These are phyloP conservation scores for Fusarium sp. DNA, from an alignment of 2,329 filamentous ascomycete genomes.

Conservation along the genomic window DNA sequence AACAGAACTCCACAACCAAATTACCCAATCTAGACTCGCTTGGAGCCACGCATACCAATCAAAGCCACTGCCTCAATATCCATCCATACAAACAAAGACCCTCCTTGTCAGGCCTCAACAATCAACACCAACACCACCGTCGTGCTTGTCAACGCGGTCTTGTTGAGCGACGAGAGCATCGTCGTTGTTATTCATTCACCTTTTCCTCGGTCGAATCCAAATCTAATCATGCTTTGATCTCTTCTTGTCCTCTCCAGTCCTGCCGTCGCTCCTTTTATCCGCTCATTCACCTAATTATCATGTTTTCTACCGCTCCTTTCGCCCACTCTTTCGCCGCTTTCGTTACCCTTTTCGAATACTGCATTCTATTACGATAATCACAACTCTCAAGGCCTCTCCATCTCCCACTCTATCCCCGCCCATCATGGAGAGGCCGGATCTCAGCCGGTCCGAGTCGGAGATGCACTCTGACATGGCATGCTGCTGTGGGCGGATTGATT, in stretches of 20 bases:
- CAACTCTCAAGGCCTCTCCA: slow-evolving; percentile 32
- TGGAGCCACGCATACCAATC: slow-evolving; percentile 34
- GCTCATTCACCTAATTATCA: slow-evolving; percentile 24
- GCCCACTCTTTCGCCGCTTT: slow-evolving; percentile 10
- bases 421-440: slow-evolving; percentile 42
- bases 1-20: slow-evolving; percentile 33
- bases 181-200: neutral
- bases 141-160: slow-evolving; percentile 30
- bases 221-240: slow-evolving; percentile 26
- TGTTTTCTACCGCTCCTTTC: slow-evolving; percentile 30
- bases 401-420: slow-evolving; percentile 27
- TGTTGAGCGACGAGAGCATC: slow-evolving; percentile 16
- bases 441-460: slow-evolving; percentile 39
- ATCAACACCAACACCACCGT: slow-evolving; percentile 29
- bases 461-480: slow-evolving; percentile 63
- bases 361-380: slow-evolving; percentile 27
- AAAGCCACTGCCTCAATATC: slow-evolving; percentile 12
- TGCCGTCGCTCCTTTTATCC: neutral
- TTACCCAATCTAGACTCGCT: slow-evolving; percentile 20
- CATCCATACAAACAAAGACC: slow-evolving; percentile 19
- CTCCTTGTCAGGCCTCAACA: slow-evolving; percentile 35
- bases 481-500: slow-evolving; percentile 86
- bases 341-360: slow-evolving; percentile 15
- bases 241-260: neutral
- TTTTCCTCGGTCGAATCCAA: neutral